Conservation (phyloP, 1,284 basidiomycete species). For the Irpex lacteus region DNA sequence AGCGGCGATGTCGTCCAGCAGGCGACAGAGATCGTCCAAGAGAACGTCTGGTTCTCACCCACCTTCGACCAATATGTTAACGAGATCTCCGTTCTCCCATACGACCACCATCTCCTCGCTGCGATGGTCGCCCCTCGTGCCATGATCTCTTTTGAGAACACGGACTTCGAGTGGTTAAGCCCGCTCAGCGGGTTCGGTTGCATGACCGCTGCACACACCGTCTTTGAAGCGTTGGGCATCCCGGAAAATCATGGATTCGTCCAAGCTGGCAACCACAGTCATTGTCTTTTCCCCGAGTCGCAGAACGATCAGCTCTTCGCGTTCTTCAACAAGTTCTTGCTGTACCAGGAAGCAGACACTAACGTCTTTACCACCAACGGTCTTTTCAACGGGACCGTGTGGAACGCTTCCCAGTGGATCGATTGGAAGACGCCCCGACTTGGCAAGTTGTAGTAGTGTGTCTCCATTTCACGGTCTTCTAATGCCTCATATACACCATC, state of each 20-base stretch:
- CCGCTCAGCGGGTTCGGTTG: constrained; percentile 45
- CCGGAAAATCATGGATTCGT: constrained; percentile 45
- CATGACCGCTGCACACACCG: constrained; percentile 44
- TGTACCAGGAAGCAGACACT: constrained; percentile 43
- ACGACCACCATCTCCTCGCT: constrained; percentile 52
- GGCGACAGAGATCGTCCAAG: constrained; percentile 48
- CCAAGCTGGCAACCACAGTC: constrained; percentile 47
- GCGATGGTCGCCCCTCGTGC: constrained; percentile 51
- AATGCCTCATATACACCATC: no score
- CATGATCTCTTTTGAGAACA: constrained; percentile 50
- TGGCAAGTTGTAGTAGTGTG: not conserved
- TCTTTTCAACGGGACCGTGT: constrained; percentile 37
- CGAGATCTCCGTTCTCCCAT: constrained; percentile 40
- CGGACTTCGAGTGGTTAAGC: constrained; percentile 49
- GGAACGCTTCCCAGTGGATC: constrained; percentile 41
- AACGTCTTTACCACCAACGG: constrained; percentile 44
- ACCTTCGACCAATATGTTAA: constrained; percentile 44
- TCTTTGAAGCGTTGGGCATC: constrained; percentile 46
- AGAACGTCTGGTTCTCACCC: constrained; percentile 57
- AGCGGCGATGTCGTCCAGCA: constrained; percentile 40
- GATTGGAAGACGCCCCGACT: constrained; percentile 43
- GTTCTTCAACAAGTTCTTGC: constrained; percentile 54
- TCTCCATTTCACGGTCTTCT: not conserved
- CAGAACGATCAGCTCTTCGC: constrained; percentile 42
- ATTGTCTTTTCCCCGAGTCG: constrained; percentile 48